These are phyloP conservation scores for Fusarium papillatum DNA, from an alignment of 2,329 filamentous ascomycete species.

Conservation along the genomic window DNA sequence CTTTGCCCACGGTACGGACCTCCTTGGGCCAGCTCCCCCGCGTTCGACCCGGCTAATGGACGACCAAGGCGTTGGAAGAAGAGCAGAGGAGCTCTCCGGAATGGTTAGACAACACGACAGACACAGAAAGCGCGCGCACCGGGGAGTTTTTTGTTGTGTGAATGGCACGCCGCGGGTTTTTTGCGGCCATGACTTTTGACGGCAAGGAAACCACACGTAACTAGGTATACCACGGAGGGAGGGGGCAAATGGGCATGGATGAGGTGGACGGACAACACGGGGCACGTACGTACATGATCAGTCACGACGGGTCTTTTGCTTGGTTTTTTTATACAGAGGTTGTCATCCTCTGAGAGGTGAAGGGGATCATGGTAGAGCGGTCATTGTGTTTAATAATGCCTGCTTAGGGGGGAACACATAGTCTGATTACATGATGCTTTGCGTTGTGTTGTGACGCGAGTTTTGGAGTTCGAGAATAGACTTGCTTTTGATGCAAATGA, in stretches of 20 bases:
- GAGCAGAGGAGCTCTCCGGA: constrained; percentile 24
- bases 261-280: constrained; percentile 12
- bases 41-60: constrained; percentile 15
- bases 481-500: neutral
- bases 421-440: neutral
- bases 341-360: neutral
- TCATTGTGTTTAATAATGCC: constrained; percentile 1
- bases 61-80: constrained; percentile 32
- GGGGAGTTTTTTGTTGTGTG: constrained; percentile 35
- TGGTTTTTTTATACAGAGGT: constrained; percentile 5
- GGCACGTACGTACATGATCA: constrained; percentile 29
- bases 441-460: neutral
- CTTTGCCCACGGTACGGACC: constrained; percentile 34
- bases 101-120: constrained; percentile 31
- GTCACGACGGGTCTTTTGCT: constrained; percentile 28
- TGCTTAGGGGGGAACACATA: neutral
- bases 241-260: constrained; percentile 21
- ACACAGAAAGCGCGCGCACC: constrained; percentile 20
- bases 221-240: constrained; percentile 37
- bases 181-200: constrained; percentile 38
- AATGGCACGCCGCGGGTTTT: constrained; percentile 27
- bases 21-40: neutral
- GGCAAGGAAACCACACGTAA: constrained; percentile 22
- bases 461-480: constrained; percentile 9
- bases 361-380: neutral